Base-by-base conservation (phyloP, 1,284 basidiomycete species). In the Tremellales sp. region DNA sequence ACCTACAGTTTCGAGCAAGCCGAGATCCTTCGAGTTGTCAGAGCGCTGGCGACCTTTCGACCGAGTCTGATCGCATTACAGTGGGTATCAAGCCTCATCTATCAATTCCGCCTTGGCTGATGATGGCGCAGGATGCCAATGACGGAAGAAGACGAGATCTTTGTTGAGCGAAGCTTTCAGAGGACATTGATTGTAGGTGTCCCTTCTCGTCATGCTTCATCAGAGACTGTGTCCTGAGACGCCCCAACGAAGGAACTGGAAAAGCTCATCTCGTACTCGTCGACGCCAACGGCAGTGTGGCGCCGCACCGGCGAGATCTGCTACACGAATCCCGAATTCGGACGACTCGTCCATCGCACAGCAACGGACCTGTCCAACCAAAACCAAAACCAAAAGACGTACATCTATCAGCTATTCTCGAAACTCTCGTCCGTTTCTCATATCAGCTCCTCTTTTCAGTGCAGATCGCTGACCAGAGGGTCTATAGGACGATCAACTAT, bases 261-360 rank as follows among this genome's bases (percentile, higher is more conserved):
- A 70, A 97, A 97, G 73, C 79, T 97, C 54, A 94, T 98, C 56
- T 91, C 89, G 35, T 95, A 91, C 71, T 93, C 87, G 53, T 95
- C 94, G 5, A 98, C 95, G n/a, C 95, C 94, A 2, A 98, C 94
- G 1, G 91, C 95, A n/a, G 88, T 97, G 2, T 98, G 94, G 94
- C 83, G 94, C 26, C 79, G 94, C 40, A 98, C 95, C 14, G 94
- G 94, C 65, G 95, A 98, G 75, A 91, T 98, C 31, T 93, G 90
- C 65, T 83, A 95, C 35, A 94, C 94, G 36, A 92, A 93, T 0
- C 86, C 91, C 2, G 93, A 98, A 73, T 98, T 98, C 67, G 91
- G 86, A 70, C 86, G 91, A 79, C 77, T 98, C 51, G 92, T 91
- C 3, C 87, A 86, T 58, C 90, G 88, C 86, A 81, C 82, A 14